Evolutionary conservation across 192 early-diverging fungal species (phyloP).

Genomic region (Coemansia erecta): DNA sequence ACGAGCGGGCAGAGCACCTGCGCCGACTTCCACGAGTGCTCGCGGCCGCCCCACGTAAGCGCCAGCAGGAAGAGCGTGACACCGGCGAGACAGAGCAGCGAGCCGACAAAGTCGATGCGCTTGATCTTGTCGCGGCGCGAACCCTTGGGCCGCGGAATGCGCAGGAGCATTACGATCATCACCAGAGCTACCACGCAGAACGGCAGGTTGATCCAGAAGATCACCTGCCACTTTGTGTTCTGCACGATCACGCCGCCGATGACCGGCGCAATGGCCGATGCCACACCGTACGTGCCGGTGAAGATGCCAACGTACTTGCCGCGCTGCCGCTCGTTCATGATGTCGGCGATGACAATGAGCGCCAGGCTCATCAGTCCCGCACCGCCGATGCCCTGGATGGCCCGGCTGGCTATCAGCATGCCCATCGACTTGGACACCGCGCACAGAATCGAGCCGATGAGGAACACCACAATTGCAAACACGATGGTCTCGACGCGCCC

Average conservation of each 20-base stretch:
- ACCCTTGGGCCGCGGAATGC: slow-evolving; percentile 54
- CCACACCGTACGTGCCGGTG: slow-evolving; percentile 55
- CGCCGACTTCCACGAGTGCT: slow-evolving; percentile 53
- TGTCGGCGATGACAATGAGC: slow-evolving; percentile 73
- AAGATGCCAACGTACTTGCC: slow-evolving; percentile 69
- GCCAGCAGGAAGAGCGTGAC: slow-evolving; percentile 53
- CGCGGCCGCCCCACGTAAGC: slow-evolving; percentile 58
- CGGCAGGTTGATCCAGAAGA: slow-evolving; percentile 82
- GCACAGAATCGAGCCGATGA: slow-evolving; percentile 44
- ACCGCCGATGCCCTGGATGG: slow-evolving; percentile 72
- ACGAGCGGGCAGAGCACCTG: slow-evolving; percentile 51
- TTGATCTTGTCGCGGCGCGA: slow-evolving; percentile 40
- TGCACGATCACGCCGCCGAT: slow-evolving; percentile 71
- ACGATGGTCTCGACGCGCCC: slow-evolving; percentile 41
- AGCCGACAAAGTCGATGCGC: slow-evolving; percentile 56
- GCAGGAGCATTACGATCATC: slow-evolving; percentile 60
- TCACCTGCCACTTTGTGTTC: slow-evolving; percentile 60
- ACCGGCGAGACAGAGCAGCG: slow-evolving; percentile 37
- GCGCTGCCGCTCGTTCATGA: slow-evolving; percentile 67
- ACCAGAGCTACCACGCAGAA: slow-evolving; percentile 56
- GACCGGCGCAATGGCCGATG: slow-evolving; percentile 67
- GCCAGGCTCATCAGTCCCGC: slow-evolving; percentile 61
- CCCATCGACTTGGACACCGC: slow-evolving; percentile 37
- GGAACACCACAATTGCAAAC: slow-evolving; percentile 38
- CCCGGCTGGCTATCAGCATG: slow-evolving; percentile 66